A percentile compares a stretch with the other conserved stretches of the same genome.
phyloP scores from a whole-genome alignment of 768 basidiomycete species.

The Trichaptum fuscoviolaceum region DNA sequence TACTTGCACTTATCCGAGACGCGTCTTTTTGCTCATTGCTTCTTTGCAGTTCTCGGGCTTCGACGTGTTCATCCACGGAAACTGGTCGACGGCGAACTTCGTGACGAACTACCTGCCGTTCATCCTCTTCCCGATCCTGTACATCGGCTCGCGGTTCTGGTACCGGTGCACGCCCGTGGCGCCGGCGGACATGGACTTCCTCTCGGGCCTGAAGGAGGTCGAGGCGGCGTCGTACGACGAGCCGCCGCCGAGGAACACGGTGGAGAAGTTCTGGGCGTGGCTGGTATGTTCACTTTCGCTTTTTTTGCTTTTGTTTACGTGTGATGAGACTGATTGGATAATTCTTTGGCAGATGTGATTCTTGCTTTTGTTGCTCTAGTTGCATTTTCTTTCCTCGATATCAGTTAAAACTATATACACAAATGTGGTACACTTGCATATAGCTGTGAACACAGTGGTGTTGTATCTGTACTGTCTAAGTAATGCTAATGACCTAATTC shows the following conservation, averaged over 20 bases:
- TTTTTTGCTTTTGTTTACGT: too few relatives aligned
- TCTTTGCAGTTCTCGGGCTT: constrained; percentile 29
- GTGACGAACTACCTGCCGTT: constrained; percentile 39
- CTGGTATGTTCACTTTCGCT: constrained; percentile 43
- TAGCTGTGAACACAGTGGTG: too few relatives aligned
- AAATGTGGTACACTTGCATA: too few relatives aligned
- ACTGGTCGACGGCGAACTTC: constrained; percentile 34
- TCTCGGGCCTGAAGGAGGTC: neutral
- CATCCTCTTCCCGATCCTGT: constrained; percentile 43
- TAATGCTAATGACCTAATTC: too few relatives aligned
- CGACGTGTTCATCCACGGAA: constrained; percentile 34
- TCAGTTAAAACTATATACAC: too few relatives aligned
- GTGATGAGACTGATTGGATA: neutral
- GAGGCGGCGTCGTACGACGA: constrained; percentile 57
- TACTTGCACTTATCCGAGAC: neutral
- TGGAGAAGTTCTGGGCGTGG: constrained; percentile 75
- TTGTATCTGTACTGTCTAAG: too few relatives aligned
- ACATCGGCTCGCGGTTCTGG: constrained; percentile 29
- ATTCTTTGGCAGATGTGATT: neutral
- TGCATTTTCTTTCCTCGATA: too few relatives aligned
- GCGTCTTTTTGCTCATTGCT: neutral
- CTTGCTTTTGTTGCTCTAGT: too few relatives aligned
- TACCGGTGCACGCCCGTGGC: constrained; percentile 24
- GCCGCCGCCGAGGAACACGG: constrained; percentile 58
- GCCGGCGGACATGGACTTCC: constrained; percentile 33